Evolutionary conservation across 2,329 filamentous ascomycete genomes (phyloP).

Genomic region (Aspergillus sp.): DNA sequence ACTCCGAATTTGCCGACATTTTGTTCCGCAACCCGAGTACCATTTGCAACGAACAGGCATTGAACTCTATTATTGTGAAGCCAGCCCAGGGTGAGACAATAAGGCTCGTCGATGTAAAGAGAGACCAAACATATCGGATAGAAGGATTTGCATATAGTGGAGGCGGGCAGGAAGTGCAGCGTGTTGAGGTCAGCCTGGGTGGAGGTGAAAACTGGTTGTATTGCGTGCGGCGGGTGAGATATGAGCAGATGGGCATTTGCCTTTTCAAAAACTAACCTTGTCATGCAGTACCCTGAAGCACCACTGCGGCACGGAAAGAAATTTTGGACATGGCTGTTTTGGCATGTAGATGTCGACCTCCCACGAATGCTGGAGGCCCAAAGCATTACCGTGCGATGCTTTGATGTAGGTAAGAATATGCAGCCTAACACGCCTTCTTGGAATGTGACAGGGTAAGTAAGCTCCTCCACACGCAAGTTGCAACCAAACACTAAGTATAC

Average conservation of each 20-base stretch:
- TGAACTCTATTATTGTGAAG: slow-evolving; percentile 44
- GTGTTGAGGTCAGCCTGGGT: slow-evolving; percentile 46
- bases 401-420: slow-evolving; percentile 47
- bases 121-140: slow-evolving; percentile 39
- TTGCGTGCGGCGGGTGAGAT: slow-evolving; percentile 36
- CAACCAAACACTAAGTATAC: background rate
- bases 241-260: background rate
- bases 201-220: slow-evolving; percentile 44
- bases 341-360: slow-evolving; percentile 46
- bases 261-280: too few relatives aligned
- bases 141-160: slow-evolving; percentile 46
- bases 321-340: slow-evolving; percentile 50
- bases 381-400: slow-evolving; percentile 42
- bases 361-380: slow-evolving; percentile 38
- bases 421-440: slow-evolving; percentile 42
- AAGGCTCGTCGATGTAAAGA: slow-evolving; percentile 29
- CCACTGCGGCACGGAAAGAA: slow-evolving; percentile 48
- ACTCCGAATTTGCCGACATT: slow-evolving; percentile 42
- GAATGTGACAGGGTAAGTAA: slow-evolving; percentile 41
- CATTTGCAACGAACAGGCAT: slow-evolving; percentile 43
- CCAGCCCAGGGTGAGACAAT: slow-evolving; percentile 44
- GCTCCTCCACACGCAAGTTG: slow-evolving; percentile 14
- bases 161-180: slow-evolving; percentile 44
- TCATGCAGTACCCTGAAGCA: slow-evolving; percentile 37
- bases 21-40: slow-evolving; percentile 47